Evolutionary conservation across 148 eudicot genomes (phyloP).

Genomic region (Silene latifolia): DNA sequence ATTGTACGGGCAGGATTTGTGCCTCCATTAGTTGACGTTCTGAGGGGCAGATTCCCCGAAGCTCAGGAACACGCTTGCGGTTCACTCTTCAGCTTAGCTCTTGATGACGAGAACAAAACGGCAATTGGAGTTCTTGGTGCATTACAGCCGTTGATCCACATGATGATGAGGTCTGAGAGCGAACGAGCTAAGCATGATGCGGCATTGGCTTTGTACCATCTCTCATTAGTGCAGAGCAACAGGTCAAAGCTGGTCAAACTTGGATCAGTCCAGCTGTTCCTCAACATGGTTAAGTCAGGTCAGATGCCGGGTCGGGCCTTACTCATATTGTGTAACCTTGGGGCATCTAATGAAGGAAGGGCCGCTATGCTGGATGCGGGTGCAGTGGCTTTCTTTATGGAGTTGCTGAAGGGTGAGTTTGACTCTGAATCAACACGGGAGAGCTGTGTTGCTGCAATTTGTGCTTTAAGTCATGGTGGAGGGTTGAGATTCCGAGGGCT

Average conservation of each 20-base stretch:
- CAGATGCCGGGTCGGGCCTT: constrained; percentile 58
- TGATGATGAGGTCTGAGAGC: constrained; percentile 50
- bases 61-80: constrained; percentile 87
- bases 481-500: constrained; percentile 81
- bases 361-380: constrained; percentile 76
- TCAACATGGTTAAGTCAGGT: constrained; percentile 57
- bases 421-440: constrained; percentile 64
- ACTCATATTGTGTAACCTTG: constrained; percentile 66
- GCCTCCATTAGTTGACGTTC: constrained; percentile 61
- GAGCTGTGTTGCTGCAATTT: constrained; percentile 66
- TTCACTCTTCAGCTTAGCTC: constrained; percentile 76
- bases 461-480: constrained; percentile 62
- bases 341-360: constrained; percentile 63
- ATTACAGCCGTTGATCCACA: constrained; percentile 63
- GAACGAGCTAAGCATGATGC: constrained; percentile 73
- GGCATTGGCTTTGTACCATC: constrained; percentile 75
- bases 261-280: constrained; percentile 48
- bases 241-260: constrained; percentile 61
- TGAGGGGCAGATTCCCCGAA: constrained; percentile 64
- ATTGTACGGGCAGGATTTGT: constrained; percentile 80
- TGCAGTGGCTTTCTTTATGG: constrained; percentile 59
- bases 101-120: constrained; percentile 78
- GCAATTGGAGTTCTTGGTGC: constrained; percentile 86
- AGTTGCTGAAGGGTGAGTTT: constrained; percentile 43
- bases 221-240: constrained; percentile 73